Evolutionary conservation across 2,329 filamentous ascomycete species (phyloP).

Genomic region (Paecilomyces dactylethromorphus): DNA sequence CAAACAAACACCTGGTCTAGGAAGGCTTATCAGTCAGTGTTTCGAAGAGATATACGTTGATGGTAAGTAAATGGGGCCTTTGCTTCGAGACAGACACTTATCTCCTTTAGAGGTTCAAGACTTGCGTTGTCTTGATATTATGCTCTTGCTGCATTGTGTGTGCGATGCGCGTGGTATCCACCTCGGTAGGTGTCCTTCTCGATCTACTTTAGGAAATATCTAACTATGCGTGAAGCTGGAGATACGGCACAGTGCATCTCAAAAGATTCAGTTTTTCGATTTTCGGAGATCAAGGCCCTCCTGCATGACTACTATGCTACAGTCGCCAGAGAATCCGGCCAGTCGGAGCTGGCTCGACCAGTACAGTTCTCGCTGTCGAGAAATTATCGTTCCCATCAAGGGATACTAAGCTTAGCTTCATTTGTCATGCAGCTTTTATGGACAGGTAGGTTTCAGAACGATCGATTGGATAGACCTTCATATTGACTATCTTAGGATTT

Average conservation of each 20-base stretch:
- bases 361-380: constrained; percentile 18
- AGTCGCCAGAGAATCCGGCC: constrained; percentile 5
- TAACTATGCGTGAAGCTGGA: constrained; percentile 11
- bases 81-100: neutral
- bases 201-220: neutral
- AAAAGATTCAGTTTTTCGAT: constrained; percentile 26
- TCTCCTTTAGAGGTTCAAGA: constrained; percentile 22
- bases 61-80: constrained; percentile 1
- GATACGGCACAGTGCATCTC: constrained; percentile 30
- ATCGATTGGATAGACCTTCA: too few species aligned
- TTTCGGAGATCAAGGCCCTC: constrained; percentile 23
- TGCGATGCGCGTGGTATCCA: constrained; percentile 20
- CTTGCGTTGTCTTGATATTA: constrained; percentile 19
- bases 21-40: constrained; percentile 5
- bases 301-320: constrained; percentile 20
- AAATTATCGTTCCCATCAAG: constrained; percentile 30
- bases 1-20: constrained; percentile 4
- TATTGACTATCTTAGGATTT: constrained; percentile 10
- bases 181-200: constrained; percentile 9
- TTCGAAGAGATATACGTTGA: constrained; percentile 16
- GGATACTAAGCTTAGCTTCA: constrained; percentile 24
- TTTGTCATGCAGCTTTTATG: constrained; percentile 24
- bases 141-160: constrained; percentile 18
- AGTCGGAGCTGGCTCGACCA: constrained; percentile 10
- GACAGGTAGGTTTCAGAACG: constrained; percentile 8